phyloP scores from a whole-genome alignment of 2,329 filamentous ascomycete genomes.

The Fusarium chaquense region DNA sequence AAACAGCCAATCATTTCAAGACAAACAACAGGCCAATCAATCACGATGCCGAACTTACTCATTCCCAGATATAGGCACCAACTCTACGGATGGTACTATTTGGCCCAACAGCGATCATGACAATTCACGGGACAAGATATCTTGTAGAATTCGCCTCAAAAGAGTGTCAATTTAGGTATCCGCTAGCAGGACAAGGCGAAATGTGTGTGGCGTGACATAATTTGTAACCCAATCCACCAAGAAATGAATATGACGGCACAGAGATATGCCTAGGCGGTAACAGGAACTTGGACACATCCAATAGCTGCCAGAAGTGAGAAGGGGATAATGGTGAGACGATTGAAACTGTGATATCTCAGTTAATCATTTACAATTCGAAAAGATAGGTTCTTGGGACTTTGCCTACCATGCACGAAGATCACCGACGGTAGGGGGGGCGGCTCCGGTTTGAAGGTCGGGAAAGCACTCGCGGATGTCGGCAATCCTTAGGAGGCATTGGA shows the following conservation, averaged over 20 bases:
- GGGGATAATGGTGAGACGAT: rapidly evolving
- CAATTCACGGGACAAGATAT: not conserved
- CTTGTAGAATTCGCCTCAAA: not conserved
- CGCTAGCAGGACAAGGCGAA: slow-evolving; percentile 4
- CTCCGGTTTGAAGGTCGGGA: not conserved
- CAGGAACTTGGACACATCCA: not conserved
- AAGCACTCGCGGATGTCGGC: rapidly evolving
- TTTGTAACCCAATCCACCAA: not conserved
- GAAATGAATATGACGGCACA: rapidly evolving
- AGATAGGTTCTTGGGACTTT: not conserved
- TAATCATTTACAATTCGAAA: not conserved
- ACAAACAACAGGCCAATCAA: too few relatives aligned
- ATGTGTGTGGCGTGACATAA: not conserved
- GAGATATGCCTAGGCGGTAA: not conserved
- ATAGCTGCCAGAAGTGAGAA: rapidly evolving
- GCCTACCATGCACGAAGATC: not conserved
- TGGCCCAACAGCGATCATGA: not conserved
- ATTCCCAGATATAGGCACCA: too few relatives aligned
- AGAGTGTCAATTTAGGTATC: slow-evolving; percentile 1
- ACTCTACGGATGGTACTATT: too few relatives aligned
- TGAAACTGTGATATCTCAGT: not conserved
- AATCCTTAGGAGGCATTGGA: rapidly evolving
- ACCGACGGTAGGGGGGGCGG: rapidly evolving
- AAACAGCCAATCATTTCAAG: too few relatives aligned
- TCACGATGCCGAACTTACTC: too few relatives aligned